Base-by-base conservation (phyloP, 805 yeast species). In the Diddensiella santjacobensis region DNA sequence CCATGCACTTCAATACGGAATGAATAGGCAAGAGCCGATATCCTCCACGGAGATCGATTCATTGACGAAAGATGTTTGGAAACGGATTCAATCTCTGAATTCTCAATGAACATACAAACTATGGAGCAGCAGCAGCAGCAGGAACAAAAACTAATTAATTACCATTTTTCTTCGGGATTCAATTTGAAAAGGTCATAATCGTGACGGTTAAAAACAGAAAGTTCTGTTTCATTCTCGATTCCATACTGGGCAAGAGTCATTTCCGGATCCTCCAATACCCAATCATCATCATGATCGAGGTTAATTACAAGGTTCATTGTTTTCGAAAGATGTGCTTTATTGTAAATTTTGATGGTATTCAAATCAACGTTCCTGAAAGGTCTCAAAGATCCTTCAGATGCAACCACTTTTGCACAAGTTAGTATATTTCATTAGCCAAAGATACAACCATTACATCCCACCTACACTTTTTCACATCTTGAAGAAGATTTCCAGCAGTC, bases 131-230 rank as follows among this genome's bases (percentile, higher is more conserved):
- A n/a, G n/a, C n/a, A n/a, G n/a, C n/a, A 15, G 13, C 40, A 3
- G n/a, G n/a, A n/a, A n/a, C n/a, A 19, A 11, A 22, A n/a, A 11
- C 15, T 20, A 8, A 26, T 8, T 26, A 11, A 47, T 65, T 65
- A 84, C 98, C 99, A 91, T 64, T 86, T 85, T 62, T 89, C 96
- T 58, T 80, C 89, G 0, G 99, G 99, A 57, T 90, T 84, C 37
- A 73, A 72, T 68, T 86, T 86, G 69, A 72, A 93, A 38, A 69
- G 77, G 23, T 70, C 71, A 65, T 90, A 93, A 37, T 77, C 89
- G 4, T 67, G 74, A 59, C 69, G 63, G 50, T 87, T 87, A 70
- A 81, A 93, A n/a, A 86, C 62, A 24, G 96, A 86, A 39, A 93
- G 67, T 64, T 93, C 99, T 2, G 97, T 88, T 69, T 93, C 99